These are phyloP conservation scores for Dorcoceras hygrometricum DNA, from an alignment of 257 asterid species.

Conservation along the genomic window DNA sequence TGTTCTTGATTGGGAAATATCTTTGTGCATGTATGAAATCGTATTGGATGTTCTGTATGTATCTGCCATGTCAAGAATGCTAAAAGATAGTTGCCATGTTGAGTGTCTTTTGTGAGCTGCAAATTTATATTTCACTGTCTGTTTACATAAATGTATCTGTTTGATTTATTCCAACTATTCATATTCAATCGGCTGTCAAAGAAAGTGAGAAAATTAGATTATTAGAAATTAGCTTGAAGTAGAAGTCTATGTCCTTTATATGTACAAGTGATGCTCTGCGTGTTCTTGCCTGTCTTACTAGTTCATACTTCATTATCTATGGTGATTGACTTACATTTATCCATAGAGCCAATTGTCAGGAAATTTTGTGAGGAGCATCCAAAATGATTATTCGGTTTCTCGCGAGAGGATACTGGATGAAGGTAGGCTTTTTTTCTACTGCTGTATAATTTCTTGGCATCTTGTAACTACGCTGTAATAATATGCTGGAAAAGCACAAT, in stretches of 20 bases:
- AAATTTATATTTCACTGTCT: neutral
- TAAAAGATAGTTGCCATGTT: neutral
- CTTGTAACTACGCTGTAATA: neutral
- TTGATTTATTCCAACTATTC: slow-evolving; percentile 13
- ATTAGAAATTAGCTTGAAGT: neutral
- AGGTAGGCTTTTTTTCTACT: slow-evolving; percentile 39
- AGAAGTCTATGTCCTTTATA: neutral
- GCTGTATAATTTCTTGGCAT: neutral
- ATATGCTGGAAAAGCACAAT: slow-evolving; percentile 10
- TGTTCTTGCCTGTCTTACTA: slow-evolving; percentile 6
- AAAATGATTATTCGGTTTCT: slow-evolving; percentile 44
- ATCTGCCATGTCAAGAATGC: neutral
- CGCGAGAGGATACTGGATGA: slow-evolving; percentile 49
- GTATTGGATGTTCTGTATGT: neutral
- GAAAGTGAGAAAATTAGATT: slow-evolving; percentile 10
- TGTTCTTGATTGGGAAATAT: neutral
- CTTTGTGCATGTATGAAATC: neutral
- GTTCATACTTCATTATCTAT: neutral
- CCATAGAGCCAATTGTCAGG: slow-evolving; percentile 65
- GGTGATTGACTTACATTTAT: slow-evolving; percentile 28
- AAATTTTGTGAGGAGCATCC: slow-evolving; percentile 44
- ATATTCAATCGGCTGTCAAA: neutral
- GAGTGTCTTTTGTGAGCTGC: neutral
- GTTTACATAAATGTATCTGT: neutral
- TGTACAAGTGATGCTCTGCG: slow-evolving; percentile 3